Evolutionary conservation across 1,284 basidiomycete genomes (phyloP).

Genomic region (Heterobasidion occidentale): DNA sequence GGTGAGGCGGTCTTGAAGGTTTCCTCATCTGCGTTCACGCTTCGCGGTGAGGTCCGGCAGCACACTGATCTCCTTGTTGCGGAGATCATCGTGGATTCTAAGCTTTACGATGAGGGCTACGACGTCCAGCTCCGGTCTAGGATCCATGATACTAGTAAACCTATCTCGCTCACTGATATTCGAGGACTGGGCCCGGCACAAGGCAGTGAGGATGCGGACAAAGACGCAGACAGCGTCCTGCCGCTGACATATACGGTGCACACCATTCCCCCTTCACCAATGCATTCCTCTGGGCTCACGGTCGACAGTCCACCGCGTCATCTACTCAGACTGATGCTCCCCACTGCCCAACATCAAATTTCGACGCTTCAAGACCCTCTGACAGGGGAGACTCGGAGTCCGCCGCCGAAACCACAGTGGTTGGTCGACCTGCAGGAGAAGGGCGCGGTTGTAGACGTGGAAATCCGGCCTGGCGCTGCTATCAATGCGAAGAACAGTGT

Average conservation of each 20-base stretch:
- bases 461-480: constrained; percentile 35
- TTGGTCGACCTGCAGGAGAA: constrained; percentile 59
- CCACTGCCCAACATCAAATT: constrained; percentile 73
- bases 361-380: constrained; percentile 74
- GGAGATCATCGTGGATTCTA: constrained; percentile 71
- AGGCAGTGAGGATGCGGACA: constrained; percentile 5
- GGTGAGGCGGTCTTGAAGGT: constrained; percentile 23
- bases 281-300: constrained; percentile 67
- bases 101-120: constrained; percentile 68
- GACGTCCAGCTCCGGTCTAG: constrained; percentile 43
- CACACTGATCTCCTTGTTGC: constrained; percentile 57
- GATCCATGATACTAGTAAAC: constrained; percentile 26
- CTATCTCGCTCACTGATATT: constrained; percentile 12
- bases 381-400: constrained; percentile 59
- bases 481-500: constrained; percentile 8
- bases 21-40: constrained; percentile 45
- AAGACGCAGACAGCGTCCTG: constrained; percentile 20
- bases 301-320: constrained; percentile 59
- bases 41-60: constrained; percentile 49
- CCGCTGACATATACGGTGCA: constrained; percentile 50
- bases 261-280: constrained; percentile 71
- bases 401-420: constrained; percentile 71
- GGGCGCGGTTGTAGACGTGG: constrained; percentile 57
- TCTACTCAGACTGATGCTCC: constrained; percentile 69
- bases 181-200: not conserved